phyloP scores from a whole-genome alignment of 495 filamentous ascomycete species.

The Daldinia vernicosa region DNA sequence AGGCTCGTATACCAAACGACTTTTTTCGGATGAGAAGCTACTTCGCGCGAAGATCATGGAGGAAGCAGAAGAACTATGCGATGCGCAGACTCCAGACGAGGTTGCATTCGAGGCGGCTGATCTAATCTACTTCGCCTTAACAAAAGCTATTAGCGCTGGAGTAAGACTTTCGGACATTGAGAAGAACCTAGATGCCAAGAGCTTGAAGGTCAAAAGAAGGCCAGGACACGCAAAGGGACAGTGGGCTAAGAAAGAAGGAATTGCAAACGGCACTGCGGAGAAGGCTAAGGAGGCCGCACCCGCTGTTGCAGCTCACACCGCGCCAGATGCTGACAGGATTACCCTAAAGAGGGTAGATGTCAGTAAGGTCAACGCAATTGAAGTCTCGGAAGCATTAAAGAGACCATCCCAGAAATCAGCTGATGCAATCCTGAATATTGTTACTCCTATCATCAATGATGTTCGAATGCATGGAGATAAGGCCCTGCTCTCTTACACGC shows the following conservation, averaged over 20 bases:
- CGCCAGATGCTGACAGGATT: conserved; percentile 69
- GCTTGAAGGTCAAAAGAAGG: conserved; percentile 88
- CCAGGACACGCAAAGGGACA: conserved; percentile 92
- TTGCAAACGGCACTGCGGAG: conserved; percentile 53
- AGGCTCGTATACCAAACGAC: conserved; percentile 90
- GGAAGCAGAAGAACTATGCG: conserved; percentile 93
- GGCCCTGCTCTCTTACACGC: conserved; percentile 88
- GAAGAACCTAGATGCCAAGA: conserved; percentile 91
- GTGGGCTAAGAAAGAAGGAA: conserved; percentile 83
- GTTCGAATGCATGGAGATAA: conserved; percentile 83
- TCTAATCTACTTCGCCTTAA: conserved; percentile 92
- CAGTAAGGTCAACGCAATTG: conserved; percentile 63
- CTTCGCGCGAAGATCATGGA: conserved; percentile 97
- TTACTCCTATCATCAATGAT: conserved; percentile 88
- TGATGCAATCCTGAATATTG: conserved; percentile 87
- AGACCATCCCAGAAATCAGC: conserved; percentile 92
- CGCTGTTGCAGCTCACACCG: conserved; percentile 51
- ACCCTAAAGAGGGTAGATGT: conserved; percentile 82
- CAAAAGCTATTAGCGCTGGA: conserved; percentile 83
- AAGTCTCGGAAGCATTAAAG: conserved; percentile 75
- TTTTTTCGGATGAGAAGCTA: conserved; percentile 91
- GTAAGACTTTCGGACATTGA: conserved; percentile 89
- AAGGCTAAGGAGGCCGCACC: conserved; percentile 52
- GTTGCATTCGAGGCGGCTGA: conserved; percentile 95
- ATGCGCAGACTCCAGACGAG: conserved; percentile 80